Base-by-base conservation (phyloP, 176 grass and related monocot genomes). In the Rhynchospora tenuis region DNA sequence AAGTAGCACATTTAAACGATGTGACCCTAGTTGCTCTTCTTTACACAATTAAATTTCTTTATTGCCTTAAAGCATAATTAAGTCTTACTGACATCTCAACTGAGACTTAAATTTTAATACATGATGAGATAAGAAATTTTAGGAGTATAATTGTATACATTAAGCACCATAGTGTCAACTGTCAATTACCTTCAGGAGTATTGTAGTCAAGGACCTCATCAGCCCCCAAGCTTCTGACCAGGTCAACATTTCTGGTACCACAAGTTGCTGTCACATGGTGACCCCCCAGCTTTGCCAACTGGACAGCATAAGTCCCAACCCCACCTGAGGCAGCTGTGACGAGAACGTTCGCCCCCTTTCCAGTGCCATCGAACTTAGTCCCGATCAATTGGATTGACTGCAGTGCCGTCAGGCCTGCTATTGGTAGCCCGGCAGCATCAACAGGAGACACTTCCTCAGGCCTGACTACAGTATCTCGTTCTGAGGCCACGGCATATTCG, bases 351-450 rank as follows among this genome's bases (percentile, higher is more conserved):
- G 60, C 43, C 2, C 14, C 15, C 51, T 97, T 83, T 24, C 90
- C 72, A 2, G 89, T 88, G 54, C 91, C 87, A 3, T 93, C 81
- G 0, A 97, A 93, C 72, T 91, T 91, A 26, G 91, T 85, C 0
- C 85, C 91, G 0, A 90, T 90, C 38, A 73, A 2, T 43, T 81
- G 85, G 16, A 97, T 27, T 0, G 81, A 77, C 64, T 88, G 58
- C 0, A 93, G 89, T 1, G 91, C 91, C 0, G 81, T 93, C 45
- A 66, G 24, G 0, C 83, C 94, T 1, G 91, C 91, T 7, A 91
- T 51, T 22, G 89, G 89, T 42, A 94, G 79, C 0, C 87, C 79
- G 0, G 89, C 70, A 11, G 79, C 89, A 61, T 94, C 89, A 3
- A 82, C 82, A 3, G 85, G 60, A 44, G 87, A 81, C 44, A 94